These are phyloP conservation scores for Candida endomychidarum DNA, from an alignment of 805 yeast species.

Conservation along the genomic window DNA sequence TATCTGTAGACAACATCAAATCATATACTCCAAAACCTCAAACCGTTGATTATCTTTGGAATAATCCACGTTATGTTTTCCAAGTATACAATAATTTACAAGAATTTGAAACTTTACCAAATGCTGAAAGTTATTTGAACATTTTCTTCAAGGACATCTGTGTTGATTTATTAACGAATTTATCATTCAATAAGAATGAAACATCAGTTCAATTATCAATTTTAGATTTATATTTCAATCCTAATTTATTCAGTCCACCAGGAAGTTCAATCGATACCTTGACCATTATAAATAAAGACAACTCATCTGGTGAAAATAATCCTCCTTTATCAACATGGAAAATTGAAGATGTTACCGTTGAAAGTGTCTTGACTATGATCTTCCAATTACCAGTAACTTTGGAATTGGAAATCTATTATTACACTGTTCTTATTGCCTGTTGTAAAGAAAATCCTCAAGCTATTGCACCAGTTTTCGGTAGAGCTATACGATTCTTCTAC, in stretches of 20 bases:
- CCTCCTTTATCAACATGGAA: slow-evolving; percentile 74
- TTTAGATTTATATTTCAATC: slow-evolving; percentile 68
- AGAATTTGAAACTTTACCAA: slow-evolving; percentile 59
- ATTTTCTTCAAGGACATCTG: slow-evolving; percentile 72
- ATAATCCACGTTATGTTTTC: slow-evolving; percentile 56
- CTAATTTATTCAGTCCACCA: slow-evolving; percentile 51
- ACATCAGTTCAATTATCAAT: slow-evolving; percentile 81
- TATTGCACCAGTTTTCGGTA: slow-evolving; percentile 92
- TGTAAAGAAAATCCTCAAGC: slow-evolving; percentile 71
- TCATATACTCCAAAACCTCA: slow-evolving; percentile 23
- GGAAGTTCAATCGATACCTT: slow-evolving; percentile 79
- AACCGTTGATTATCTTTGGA: slow-evolving; percentile 64
- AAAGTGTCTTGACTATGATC: slow-evolving; percentile 73
- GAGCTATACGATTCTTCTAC: slow-evolving; percentile 84
- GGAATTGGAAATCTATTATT: slow-evolving; percentile 74
- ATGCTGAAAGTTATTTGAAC: slow-evolving; percentile 37
- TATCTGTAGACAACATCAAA: slow-evolving; percentile 15
- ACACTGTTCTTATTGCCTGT: slow-evolving; percentile 80
- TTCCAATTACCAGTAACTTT: slow-evolving; percentile 70
- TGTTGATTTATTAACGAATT: slow-evolving; percentile 69
- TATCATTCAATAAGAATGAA: slow-evolving; percentile 87
- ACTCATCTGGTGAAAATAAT: slow-evolving; percentile 37
- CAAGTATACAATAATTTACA: slow-evolving; percentile 55
- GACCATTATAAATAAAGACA: slow-evolving; percentile 40
- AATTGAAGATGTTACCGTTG: slow-evolving; percentile 86